Conservation (phyloP, 768 basidiomycete species). For the Russula sp. region DNA sequence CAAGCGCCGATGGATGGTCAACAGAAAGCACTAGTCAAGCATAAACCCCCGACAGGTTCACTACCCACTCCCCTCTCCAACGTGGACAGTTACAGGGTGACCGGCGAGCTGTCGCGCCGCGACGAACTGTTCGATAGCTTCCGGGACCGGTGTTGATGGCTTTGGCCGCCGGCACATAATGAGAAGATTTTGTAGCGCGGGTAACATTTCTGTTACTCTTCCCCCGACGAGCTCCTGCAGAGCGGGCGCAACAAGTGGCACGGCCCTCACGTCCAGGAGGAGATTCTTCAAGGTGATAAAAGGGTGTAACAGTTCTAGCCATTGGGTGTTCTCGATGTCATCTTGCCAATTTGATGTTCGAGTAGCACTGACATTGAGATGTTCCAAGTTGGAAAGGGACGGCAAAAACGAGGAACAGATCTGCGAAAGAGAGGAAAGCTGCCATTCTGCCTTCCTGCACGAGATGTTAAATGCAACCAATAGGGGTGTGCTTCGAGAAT, state of each 20-base stretch:
- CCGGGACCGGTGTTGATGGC: not conserved
- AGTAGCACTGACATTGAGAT: not conserved
- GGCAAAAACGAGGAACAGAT: not conserved
- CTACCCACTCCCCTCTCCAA: too few species aligned
- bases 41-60: too few species aligned
- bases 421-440: not conserved
- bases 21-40: too few species aligned
- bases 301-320: not conserved
- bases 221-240: not conserved
- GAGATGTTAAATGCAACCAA: not conserved
- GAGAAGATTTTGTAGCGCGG: not conserved
- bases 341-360: too few species aligned
- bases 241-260: not conserved
- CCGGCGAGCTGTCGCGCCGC: not conserved
- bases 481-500: not conserved
- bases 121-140: not conserved
- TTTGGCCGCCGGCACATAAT: not conserved
- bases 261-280: not conserved
- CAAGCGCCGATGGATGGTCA: too few species aligned
- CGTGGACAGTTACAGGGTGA: not conserved
- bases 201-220: not conserved
- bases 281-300: not conserved
- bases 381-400: not conserved
- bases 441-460: not conserved
- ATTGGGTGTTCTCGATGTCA: not conserved